phyloP scores from a whole-genome alignment of 2,329 filamentous ascomycete species.

The Zelopaecilomyces penicillatus region DNA sequence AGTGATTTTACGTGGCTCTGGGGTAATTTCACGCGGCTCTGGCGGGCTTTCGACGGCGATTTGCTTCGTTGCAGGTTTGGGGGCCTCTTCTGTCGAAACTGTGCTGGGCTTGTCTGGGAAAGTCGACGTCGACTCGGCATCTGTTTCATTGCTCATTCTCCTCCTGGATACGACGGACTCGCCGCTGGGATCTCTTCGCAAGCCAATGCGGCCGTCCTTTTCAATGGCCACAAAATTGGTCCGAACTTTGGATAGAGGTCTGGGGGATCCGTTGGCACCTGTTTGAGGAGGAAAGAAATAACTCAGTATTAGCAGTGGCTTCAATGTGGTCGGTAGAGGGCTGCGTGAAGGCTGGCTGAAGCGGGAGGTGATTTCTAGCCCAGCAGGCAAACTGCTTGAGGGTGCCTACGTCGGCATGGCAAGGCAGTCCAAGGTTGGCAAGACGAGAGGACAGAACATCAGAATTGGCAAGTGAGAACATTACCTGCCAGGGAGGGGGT shows the following conservation, averaged over 20 bases:
- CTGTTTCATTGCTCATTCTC: constrained; percentile 27
- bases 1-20: too few relatives aligned
- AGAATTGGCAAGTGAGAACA: constrained; percentile 11
- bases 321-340: background rate
- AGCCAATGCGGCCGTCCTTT: constrained; percentile 50
- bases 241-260: constrained; percentile 66
- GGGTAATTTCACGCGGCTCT: background rate
- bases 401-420: constrained; percentile 5
- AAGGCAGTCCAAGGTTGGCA: constrained; percentile 42
- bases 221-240: constrained; percentile 70
- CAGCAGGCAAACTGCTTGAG: constrained; percentile 4
- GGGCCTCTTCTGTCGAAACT: constrained; percentile 17
- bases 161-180: constrained; percentile 30
- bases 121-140: constrained; percentile 24
- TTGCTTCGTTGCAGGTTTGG: constrained; percentile 5
- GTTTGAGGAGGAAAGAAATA: constrained; percentile 10
- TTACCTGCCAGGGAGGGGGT: constrained; percentile 14
- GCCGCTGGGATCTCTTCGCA: constrained; percentile 33
- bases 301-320: background rate
- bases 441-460: constrained; percentile 2
- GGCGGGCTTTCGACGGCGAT: constrained; percentile 23
- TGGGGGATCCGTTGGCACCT: constrained; percentile 37
- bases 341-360: background rate
- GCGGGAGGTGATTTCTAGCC: constrained; percentile 1
- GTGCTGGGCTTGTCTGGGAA: constrained; percentile 28